Percentiles rank a stretch among this genome's conserved stretches.
phyloP scores from a whole-genome alignment of 78 protist species.

The Planoprotostelium fungivorum region DNA sequence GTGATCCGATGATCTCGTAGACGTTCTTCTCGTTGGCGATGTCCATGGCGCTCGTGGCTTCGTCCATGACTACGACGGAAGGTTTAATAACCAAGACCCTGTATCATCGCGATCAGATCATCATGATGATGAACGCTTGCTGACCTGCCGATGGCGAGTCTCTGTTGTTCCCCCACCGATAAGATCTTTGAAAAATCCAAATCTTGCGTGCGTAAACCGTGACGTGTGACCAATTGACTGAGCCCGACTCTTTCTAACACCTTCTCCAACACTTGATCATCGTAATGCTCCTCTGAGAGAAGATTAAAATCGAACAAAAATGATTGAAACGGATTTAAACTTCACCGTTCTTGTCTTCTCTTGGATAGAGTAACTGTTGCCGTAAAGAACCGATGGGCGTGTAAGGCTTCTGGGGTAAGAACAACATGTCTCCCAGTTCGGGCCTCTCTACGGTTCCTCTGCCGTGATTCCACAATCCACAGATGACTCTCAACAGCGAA shows the following conservation, averaged over 20 bases:
- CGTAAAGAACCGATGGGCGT: slow-evolving; percentile 72
- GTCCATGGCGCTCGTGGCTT: neutral
- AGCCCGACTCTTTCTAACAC: neutral
- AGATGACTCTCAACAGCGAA: slow-evolving; percentile 77
- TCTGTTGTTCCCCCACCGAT: neutral
- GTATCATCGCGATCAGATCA: neutral
- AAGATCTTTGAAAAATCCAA: neutral
- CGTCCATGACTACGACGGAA: neutral
- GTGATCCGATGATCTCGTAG: neutral
- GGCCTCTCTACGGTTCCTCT: slow-evolving; percentile 70
- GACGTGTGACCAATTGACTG: neutral
- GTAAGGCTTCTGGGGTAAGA: slow-evolving; percentile 84
- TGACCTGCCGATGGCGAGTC: neutral
- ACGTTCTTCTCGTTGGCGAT: neutral
- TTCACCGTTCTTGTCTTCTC: slow-evolving; percentile 22
- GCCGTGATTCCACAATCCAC: slow-evolving; percentile 78
- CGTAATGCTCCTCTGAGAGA: neutral
- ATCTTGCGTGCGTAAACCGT: neutral
- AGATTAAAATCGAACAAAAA: neutral
- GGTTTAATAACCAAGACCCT: neutral
- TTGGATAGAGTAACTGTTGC: slow-evolving; percentile 82
- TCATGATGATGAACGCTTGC: neutral
- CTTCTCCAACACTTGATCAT: too few relatives aligned
- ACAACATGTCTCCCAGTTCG: slow-evolving; percentile 42
- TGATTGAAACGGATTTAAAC: neutral